Evolutionary conservation across 768 basidiomycete species (phyloP).

Genomic region (Lepiota subincarnata): DNA sequence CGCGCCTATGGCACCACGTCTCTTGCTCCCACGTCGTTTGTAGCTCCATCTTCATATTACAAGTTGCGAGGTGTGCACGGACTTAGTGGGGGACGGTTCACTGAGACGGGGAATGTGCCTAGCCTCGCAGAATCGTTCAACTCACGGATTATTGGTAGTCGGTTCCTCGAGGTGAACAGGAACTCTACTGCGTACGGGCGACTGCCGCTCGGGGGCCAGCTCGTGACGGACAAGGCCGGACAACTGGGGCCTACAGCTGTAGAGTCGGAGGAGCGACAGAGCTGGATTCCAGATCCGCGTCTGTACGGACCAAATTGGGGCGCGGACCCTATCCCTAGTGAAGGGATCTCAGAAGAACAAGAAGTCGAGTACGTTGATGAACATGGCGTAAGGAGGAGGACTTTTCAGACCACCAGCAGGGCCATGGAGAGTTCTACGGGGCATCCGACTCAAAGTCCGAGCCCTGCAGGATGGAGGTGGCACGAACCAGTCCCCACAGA

Average conservation of each 20-base stretch:
- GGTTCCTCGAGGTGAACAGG: conserved; percentile 69
- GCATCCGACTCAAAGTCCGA: conserved; percentile 16
- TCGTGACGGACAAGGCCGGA: conserved; percentile 49
- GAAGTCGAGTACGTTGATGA: conserved; percentile 34
- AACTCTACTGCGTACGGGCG: conserved; percentile 54
- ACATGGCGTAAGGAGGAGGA: conserved; percentile 24
- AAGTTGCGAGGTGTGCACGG: conserved; percentile 61
- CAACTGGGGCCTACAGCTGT: conserved; percentile 37
- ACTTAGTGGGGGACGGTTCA: conserved; percentile 55
- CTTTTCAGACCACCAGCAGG: background rate
- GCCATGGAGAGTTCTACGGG: conserved; percentile 4
- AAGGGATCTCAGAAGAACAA: conserved; percentile 14
- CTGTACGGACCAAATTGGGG: conserved; percentile 54
- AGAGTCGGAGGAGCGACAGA: conserved; percentile 22
- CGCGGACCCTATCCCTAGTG: conserved; percentile 15
- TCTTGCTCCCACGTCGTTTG: conserved; percentile 72
- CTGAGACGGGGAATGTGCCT: conserved; percentile 38
- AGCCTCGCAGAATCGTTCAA: conserved; percentile 57
- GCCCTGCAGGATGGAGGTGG: conserved; percentile 1
- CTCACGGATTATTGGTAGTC: conserved; percentile 60
- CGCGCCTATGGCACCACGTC: conserved; percentile 66
- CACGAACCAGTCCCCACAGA: conserved; percentile 3
- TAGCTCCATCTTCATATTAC: conserved; percentile 78
- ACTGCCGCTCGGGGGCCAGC: conserved; percentile 57
- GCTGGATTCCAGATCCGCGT: conserved; percentile 50